A percentile compares a stretch with the other conserved stretches of the same genome.
phyloP scores from a whole-genome alignment of 164 flowering plant genomes.

The Vitis vinifera region ASM3070453v1 NC_081819.1:22216001-22216500 shows the following conservation, averaged over 20 bases:
- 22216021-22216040: slow-evolving; percentile 77
- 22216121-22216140: slow-evolving; percentile 57
- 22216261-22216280: slow-evolving; percentile 63
- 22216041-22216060: slow-evolving; percentile 85
- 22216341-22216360: not conserved
- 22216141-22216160: slow-evolving; percentile 58
- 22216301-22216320: not conserved
- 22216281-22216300: not conserved
- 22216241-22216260: slow-evolving; percentile 97
- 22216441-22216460: slow-evolving; percentile 45
- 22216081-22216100: slow-evolving; percentile 87
- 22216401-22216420: slow-evolving; percentile 96
- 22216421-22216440: slow-evolving; percentile 73
- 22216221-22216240: slow-evolving; percentile 86
- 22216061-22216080: slow-evolving; percentile 76
- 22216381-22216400: not conserved
- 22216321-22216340: no score
- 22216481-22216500: slow-evolving; percentile 80
- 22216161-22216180: slow-evolving; percentile 46
- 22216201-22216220: slow-evolving; percentile 78
- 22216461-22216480: slow-evolving; percentile 31
- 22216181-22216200: slow-evolving; percentile 73
- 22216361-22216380: not conserved
- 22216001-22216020: slow-evolving; percentile 44
- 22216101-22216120: slow-evolving; percentile 51